A percentile compares a stretch with the other conserved stretches of the same genome.
phyloP scores from a whole-genome alignment of 768 basidiomycete genomes.

The Trametes gibbosa region DNA sequence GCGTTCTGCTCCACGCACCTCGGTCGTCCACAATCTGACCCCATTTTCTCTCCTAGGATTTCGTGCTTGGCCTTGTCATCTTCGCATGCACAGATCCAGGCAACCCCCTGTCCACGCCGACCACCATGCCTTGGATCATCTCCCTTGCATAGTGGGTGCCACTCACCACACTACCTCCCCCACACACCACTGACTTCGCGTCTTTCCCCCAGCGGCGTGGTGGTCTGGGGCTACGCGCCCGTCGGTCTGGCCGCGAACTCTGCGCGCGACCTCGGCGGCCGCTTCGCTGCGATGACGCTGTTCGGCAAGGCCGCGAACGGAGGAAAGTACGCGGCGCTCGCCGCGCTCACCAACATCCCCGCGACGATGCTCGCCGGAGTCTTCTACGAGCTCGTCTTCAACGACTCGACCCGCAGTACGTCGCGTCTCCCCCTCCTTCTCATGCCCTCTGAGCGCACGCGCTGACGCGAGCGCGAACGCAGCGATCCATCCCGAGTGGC shows the following conservation, averaged over 20 bases:
- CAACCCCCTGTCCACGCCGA: slow-evolving; percentile 55
- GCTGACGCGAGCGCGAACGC: background rate
- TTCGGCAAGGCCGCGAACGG: slow-evolving; percentile 56
- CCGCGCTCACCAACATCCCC: slow-evolving; percentile 65
- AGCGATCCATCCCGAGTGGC: slow-evolving; percentile 14
- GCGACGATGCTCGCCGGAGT: slow-evolving; percentile 53
- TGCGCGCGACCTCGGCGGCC: slow-evolving; percentile 66
- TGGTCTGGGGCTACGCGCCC: slow-evolving; percentile 60
- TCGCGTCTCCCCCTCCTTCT: background rate
- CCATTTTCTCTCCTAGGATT: slow-evolving; percentile 26
- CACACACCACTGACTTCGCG: background rate
- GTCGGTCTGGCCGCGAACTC: slow-evolving; percentile 60
- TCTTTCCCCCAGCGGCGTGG: slow-evolving; percentile 39
- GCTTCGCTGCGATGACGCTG: slow-evolving; percentile 58
- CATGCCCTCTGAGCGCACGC: background rate
- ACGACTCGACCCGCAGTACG: slow-evolving; percentile 41
- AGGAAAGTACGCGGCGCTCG: slow-evolving; percentile 55
- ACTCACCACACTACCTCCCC: background rate
- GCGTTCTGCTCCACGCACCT: slow-evolving; percentile 20
- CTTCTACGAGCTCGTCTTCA: slow-evolving; percentile 56
- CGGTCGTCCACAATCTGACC: background rate
- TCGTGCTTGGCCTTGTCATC: slow-evolving; percentile 48
- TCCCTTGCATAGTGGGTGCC: slow-evolving; percentile 55
- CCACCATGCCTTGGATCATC: slow-evolving; percentile 49
- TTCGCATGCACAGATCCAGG: slow-evolving; percentile 57